These are phyloP conservation scores for Vitis labrusca DNA, from an alignment of 164 flowering plant genomes.

Conservation along the genomic window DNA sequence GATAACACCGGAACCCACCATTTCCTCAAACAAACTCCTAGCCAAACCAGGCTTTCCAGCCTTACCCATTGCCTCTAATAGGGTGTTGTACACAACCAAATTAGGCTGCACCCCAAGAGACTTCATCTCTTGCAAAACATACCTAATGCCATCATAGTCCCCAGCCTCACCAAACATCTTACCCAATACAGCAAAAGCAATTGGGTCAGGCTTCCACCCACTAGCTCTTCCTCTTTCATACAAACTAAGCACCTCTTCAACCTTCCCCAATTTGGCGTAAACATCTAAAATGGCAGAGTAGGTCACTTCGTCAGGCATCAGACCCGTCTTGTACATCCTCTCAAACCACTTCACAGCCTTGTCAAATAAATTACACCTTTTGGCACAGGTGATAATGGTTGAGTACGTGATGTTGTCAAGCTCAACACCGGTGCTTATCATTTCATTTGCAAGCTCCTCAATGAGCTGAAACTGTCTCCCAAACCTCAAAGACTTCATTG, in stretches of 20 bases:
- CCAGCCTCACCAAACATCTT: constrained; percentile 94
- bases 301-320: constrained; percentile 97
- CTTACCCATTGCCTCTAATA: constrained; percentile 88
- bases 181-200: constrained; percentile 72
- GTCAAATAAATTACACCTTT: constrained; percentile 61
- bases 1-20: constrained; percentile 61
- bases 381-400: constrained; percentile 93
- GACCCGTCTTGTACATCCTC: constrained; percentile 83
- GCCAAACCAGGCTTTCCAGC: constrained; percentile 93
- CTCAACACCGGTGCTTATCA: constrained; percentile 61
- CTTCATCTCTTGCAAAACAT: constrained; percentile 83
- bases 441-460: constrained; percentile 78
- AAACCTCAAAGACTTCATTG: constrained; percentile 84
- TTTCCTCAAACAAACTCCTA: constrained; percentile 71
- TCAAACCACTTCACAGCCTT: constrained; percentile 96
- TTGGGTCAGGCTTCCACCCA: constrained; percentile 85
- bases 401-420: constrained; percentile 93
- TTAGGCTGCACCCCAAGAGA: constrained; percentile 71
- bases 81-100: constrained; percentile 80
- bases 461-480: constrained; percentile 72
- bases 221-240: constrained; percentile 85
- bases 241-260: constrained; percentile 85
- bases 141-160: constrained; percentile 83
- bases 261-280: constrained; percentile 79
- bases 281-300: constrained; percentile 89